phyloP scores from a whole-genome alignment of 2,329 filamentous ascomycete species.

The Pezicula rhizophila region DNA sequence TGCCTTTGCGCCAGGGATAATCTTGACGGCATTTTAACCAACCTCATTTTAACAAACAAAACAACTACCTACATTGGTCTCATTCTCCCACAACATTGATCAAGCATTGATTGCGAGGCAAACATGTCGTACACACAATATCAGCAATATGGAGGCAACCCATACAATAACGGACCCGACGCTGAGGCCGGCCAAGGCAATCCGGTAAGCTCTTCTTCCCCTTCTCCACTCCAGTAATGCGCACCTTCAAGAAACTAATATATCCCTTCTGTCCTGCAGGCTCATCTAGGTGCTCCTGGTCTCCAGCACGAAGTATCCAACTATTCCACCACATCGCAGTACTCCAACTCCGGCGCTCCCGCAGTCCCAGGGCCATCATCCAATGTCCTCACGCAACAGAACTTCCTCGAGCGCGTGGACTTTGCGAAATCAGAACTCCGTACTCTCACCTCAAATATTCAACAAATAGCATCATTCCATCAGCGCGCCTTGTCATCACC shows the following conservation, averaged over 20 bases:
- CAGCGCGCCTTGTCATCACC: constrained; percentile 64
- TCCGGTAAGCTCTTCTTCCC: constrained; percentile 11
- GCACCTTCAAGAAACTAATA: neutral
- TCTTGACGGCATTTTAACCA: neutral
- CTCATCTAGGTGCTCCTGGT: constrained; percentile 13
- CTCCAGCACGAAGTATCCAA: constrained; percentile 23
- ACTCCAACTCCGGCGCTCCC: constrained; percentile 20
- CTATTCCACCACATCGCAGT: constrained; percentile 20
- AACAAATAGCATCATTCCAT: constrained; percentile 62
- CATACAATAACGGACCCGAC: constrained; percentile 50
- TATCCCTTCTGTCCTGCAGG: constrained; percentile 2
- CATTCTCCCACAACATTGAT: constrained; percentile 1
- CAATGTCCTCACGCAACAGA: constrained; percentile 50
- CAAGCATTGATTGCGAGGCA: constrained; percentile 28
- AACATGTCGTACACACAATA: constrained; percentile 58
- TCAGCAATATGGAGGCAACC: constrained; percentile 47
- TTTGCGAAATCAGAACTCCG: constrained; percentile 63
- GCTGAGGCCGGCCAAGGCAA: constrained; percentile 30
- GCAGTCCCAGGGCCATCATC: constrained; percentile 19
- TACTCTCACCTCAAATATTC: constrained; percentile 59
- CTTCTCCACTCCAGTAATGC: neutral
- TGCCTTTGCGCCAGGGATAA: neutral
- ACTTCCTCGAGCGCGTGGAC: constrained; percentile 63
- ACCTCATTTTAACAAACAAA: neutral
- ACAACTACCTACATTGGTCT: neutral